A percentile compares a stretch with the other conserved stretches of the same genome.
phyloP scores from a whole-genome alignment of 306 rosid genomes.

The Biancaea sappan region DNA sequence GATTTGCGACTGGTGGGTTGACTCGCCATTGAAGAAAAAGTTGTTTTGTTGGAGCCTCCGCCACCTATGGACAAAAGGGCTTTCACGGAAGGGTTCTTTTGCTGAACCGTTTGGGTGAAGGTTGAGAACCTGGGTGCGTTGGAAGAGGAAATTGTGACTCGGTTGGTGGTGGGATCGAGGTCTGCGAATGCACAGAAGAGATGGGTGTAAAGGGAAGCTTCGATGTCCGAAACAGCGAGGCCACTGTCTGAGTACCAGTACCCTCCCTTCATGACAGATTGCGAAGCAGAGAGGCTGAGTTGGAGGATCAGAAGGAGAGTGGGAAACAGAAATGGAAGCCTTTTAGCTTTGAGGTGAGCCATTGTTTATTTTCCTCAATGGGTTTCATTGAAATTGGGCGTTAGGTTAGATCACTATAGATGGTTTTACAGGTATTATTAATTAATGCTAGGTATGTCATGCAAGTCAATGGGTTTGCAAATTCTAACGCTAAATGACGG shows the following conservation, averaged over 20 bases:
- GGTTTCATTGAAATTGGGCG: not conserved
- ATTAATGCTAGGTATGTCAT: not conserved
- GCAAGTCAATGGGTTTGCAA: not conserved
- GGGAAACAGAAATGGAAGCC: constrained; percentile 1
- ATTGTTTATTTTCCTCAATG: not conserved
- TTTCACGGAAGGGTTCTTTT: constrained; percentile 48
- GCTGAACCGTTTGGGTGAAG: constrained; percentile 43
- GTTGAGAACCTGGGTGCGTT: constrained; percentile 33
- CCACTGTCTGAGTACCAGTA: constrained; percentile 55
- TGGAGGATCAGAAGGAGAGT: constrained; percentile 33
- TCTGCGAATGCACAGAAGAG: constrained; percentile 59
- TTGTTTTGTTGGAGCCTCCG: not conserved
- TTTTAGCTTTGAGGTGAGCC: constrained; percentile 3
- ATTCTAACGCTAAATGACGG: no score
- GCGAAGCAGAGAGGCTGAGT: constrained; percentile 24
- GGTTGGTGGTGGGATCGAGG: constrained; percentile 33
- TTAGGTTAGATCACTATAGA: not conserved
- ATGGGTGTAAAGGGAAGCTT: constrained; percentile 65
- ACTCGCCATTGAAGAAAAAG: constrained; percentile 36
- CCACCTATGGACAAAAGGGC: constrained; percentile 56
- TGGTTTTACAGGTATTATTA: no score
- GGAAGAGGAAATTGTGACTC: constrained; percentile 37
- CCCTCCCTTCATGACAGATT: constrained; percentile 51
- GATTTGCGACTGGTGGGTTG: constrained; percentile 34
- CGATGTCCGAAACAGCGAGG: constrained; percentile 41